Evolutionary conservation across 305 asterid species (phyloP).

Genomic region (Ajuga reptans): DNA sequence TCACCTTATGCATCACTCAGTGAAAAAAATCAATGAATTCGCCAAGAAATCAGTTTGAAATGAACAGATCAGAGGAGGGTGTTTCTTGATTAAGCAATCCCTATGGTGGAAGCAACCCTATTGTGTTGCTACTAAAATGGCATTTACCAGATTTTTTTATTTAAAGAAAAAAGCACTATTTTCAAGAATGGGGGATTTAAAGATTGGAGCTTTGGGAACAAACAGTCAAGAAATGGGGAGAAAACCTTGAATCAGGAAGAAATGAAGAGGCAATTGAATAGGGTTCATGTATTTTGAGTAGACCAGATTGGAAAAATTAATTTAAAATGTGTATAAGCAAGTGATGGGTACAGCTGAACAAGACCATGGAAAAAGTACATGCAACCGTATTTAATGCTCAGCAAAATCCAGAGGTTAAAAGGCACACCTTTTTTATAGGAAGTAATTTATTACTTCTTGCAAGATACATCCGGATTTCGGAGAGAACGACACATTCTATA

Average conservation of each 20-base stretch:
- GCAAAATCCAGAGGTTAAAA: slow-evolving; percentile 35
- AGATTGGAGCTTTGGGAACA: slow-evolving; percentile 20
- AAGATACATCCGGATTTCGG: no score
- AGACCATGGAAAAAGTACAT: slow-evolving; percentile 33
- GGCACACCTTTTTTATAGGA: slow-evolving; percentile 24
- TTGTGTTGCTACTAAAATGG: slow-evolving; percentile 16
- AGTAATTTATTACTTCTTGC: slow-evolving; percentile 12
- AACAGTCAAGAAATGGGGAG: slow-evolving; percentile 21
- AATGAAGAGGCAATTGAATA: slow-evolving; percentile 17
- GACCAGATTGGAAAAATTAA: slow-evolving; percentile 24
- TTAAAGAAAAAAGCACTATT: not conserved
- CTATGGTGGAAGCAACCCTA: not conserved
- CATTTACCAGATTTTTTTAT: not conserved
- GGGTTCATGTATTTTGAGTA: slow-evolving; percentile 17
- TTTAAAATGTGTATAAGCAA: slow-evolving; percentile 4
- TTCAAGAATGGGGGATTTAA: slow-evolving; percentile 8
- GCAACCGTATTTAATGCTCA: slow-evolving; percentile 34
- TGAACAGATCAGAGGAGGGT: slow-evolving; percentile 24
- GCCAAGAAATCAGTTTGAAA: not conserved
- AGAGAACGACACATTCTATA: no score
- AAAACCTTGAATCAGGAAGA: slow-evolving; percentile 10
- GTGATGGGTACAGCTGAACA: slow-evolving; percentile 33
- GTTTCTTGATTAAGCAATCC: not conserved
- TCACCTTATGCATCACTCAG: slow-evolving; percentile 35
- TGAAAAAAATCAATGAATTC: not conserved